These are phyloP conservation scores for Yarrowia osloensis DNA, from an alignment of 805 yeast genomes.

Conservation along the genomic window DNA sequence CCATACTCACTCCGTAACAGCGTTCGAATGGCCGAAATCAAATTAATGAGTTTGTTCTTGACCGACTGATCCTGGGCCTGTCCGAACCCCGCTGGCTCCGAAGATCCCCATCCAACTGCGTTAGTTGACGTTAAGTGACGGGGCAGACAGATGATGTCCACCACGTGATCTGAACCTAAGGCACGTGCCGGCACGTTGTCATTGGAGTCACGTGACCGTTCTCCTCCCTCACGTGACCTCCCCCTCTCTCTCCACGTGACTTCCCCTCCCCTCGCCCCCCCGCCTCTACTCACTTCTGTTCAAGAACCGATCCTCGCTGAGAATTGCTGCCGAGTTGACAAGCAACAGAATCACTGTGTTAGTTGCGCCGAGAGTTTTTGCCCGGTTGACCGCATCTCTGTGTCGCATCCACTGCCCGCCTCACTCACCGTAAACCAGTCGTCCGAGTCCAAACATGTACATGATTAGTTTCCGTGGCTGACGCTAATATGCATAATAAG, in stretches of 20 bases:
- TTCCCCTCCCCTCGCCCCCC: background rate
- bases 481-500: background rate
- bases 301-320: constrained; percentile 77
- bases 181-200: too few species aligned
- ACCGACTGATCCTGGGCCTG: constrained; percentile 49
- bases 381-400: background rate
- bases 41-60: constrained; percentile 59
- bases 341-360: constrained; percentile 47
- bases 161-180: too few species aligned
- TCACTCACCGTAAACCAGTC: constrained; percentile 20
- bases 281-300: constrained; percentile 53
- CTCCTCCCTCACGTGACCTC: background rate
- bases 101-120: constrained; percentile 50
- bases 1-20: constrained; percentile 59
- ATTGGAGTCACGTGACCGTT: background rate
- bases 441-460: constrained; percentile 29
- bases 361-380: background rate
- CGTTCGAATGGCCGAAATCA: constrained; percentile 74
- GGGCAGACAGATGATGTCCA: too few species aligned
- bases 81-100: constrained; percentile 50
- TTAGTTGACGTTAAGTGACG: constrained; percentile 8
- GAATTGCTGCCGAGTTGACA: constrained; percentile 73
- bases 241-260: background rate
- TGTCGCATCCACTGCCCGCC: background rate
- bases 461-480: constrained; percentile 1